Evolutionary conservation across 441 rosid species (phyloP).

Genomic region (Gossypium schwendimanii): DNA sequence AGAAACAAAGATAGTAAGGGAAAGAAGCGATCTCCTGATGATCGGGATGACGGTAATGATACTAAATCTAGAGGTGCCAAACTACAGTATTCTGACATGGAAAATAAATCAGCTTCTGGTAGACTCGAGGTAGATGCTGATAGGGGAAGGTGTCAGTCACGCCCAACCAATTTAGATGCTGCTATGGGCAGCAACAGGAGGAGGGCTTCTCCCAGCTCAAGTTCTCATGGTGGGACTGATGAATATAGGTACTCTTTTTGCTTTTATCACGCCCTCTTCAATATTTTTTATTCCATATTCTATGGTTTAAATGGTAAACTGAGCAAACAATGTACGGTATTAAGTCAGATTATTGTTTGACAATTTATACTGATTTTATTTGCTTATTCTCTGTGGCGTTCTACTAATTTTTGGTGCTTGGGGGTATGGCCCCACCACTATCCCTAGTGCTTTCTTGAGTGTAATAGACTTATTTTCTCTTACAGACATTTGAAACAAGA

Average conservation of each 20-base stretch:
- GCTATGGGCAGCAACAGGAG: constrained; percentile 29
- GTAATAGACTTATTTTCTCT: constrained; percentile 16
- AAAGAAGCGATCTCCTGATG: constrained; percentile 69
- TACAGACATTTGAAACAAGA: constrained; percentile 53
- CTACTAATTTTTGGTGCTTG: background rate
- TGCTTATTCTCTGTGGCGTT: background rate
- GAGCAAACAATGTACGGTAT: background rate
- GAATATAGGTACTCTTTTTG: constrained; percentile 58
- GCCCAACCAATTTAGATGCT: constrained; percentile 41
- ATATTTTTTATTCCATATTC: constrained; percentile 7
- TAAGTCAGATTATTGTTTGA: constrained; percentile 9
- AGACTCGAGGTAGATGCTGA: constrained; percentile 59
- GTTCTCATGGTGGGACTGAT: constrained; percentile 55
- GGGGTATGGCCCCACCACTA: constrained; percentile 10
- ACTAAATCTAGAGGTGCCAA: constrained; percentile 41
- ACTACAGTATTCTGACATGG: constrained; percentile 30
- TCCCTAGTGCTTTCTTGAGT: background rate
- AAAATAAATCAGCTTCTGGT: constrained; percentile 40
- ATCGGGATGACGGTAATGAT: constrained; percentile 49
- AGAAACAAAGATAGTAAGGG: constrained; percentile 63
- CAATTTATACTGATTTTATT: background rate
- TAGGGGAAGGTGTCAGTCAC: constrained; percentile 58
- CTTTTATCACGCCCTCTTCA: background rate
- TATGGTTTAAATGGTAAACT: background rate
- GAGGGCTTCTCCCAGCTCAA: constrained; percentile 51